A percentile compares a stretch with the other conserved stretches of the same genome.
Evolutionary conservation across 768 basidiomycete genomes (phyloP).

Genomic region (Rhizopogon sp.): DNA sequence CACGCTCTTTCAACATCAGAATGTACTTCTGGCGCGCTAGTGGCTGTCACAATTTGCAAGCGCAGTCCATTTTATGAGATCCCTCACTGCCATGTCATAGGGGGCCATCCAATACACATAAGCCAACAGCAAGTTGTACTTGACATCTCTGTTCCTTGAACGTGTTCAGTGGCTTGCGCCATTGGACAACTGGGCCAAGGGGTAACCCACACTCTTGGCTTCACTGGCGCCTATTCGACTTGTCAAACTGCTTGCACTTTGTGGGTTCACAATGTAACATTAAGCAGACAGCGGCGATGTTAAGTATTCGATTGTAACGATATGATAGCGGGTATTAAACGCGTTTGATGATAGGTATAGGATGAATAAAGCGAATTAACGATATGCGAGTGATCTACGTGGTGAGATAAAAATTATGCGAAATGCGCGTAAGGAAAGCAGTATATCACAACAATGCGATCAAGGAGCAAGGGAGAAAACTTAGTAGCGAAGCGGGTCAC

Average conservation of each 20-base stretch:
- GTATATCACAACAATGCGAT: constrained; percentile 36
- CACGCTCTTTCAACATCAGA: neutral
- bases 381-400: constrained; percentile 25
- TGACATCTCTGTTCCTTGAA: neutral
- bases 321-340: constrained; percentile 28
- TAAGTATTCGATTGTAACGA: constrained; percentile 19
- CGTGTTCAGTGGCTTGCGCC: neutral
- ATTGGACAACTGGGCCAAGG: neutral
- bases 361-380: constrained; percentile 28
- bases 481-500: constrained; percentile 21
- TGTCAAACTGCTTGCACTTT: neutral
- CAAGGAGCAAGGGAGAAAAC: constrained; percentile 11
- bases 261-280: neutral
- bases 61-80: neutral
- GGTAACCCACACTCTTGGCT: neutral
- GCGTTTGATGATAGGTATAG: constrained; percentile 18
- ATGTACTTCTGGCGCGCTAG: neutral
- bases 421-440: constrained; percentile 31
- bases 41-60: neutral
- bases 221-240: neutral
- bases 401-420: constrained; percentile 25
- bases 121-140: neutral
- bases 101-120: neutral
- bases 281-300: neutral
- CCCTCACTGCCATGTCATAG: neutral